Evolutionary conservation across 2,329 filamentous ascomycete species (phyloP).

Genomic region (Penicillium sclerotiorum): DNA sequence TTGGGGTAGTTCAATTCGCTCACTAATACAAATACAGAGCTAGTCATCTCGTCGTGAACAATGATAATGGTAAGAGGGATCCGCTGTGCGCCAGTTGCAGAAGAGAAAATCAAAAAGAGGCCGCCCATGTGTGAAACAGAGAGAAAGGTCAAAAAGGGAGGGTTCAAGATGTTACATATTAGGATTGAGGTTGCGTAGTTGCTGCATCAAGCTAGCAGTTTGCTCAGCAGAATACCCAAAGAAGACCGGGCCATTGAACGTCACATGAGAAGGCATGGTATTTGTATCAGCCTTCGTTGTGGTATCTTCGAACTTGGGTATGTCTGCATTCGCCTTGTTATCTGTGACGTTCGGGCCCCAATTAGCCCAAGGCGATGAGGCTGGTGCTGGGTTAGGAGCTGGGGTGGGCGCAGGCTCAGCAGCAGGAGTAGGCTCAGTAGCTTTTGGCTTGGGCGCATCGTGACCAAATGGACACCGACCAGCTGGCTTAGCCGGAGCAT

Average conservation of each 20-base stretch:
- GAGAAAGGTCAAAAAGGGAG: neutral
- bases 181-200: constrained; percentile 39
- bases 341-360: constrained; percentile 9
- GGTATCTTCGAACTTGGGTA: constrained; percentile 10
- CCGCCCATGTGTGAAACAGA: no score
- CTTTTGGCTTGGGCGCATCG: constrained; percentile 23
- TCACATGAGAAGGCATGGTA: constrained; percentile 63
- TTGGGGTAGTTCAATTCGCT: constrained; percentile 1
- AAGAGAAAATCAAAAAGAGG: neutral
- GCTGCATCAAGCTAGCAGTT: constrained; percentile 73
- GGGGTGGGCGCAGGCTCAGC: neutral
- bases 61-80: constrained; percentile 10
- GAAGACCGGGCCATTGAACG: constrained; percentile 92
- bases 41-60: constrained; percentile 24
- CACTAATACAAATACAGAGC: neutral
- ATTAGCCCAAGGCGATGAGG: constrained; percentile 9
- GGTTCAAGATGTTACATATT: neutral
- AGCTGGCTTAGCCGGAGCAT: constrained; percentile 22
- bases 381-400: neutral
- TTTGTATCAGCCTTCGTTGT: constrained; percentile 11
- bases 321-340: constrained; percentile 5
- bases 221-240: constrained; percentile 87
- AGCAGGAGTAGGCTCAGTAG: neutral
- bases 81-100: constrained; percentile 8
- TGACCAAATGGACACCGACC: constrained; percentile 42